Percentiles rank a stretch among this genome's conserved stretches.
Evolutionary conservation across 1,284 basidiomycete genomes (phyloP).

Genomic region (Kwoniella shivajii): DNA sequence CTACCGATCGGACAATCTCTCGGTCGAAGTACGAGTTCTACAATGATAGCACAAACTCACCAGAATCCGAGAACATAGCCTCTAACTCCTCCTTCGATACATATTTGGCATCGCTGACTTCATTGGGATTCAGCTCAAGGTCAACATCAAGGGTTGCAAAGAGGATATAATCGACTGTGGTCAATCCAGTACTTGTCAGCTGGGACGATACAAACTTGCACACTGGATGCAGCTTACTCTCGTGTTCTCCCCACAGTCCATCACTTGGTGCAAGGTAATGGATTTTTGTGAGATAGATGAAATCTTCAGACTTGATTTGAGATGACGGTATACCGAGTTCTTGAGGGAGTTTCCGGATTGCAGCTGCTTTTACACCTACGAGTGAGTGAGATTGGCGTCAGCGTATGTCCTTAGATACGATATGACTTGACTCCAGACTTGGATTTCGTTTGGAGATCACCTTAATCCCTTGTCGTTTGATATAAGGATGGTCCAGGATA

Average conservation of each 20-base stretch:
- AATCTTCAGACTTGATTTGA: slow-evolving; percentile 74
- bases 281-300: slow-evolving; percentile 94
- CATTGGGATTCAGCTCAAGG: slow-evolving; percentile 83
- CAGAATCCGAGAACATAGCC: slow-evolving; percentile 80
- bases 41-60: slow-evolving; percentile 56
- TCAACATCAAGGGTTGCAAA: slow-evolving; percentile 89
- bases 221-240: slow-evolving; percentile 65
- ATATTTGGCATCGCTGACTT: slow-evolving; percentile 89
- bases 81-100: slow-evolving; percentile 87
- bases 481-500: neutral
- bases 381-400: no score
- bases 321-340: slow-evolving; percentile 86
- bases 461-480: no score
- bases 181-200: neutral
- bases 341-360: slow-evolving; percentile 92
- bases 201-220: neutral
- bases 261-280: slow-evolving; percentile 95
- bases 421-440: no score
- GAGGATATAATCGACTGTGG: slow-evolving; percentile 94
- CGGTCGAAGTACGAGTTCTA: neutral
- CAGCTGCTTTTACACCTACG: slow-evolving; percentile 74
- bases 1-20: neutral
- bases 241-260: slow-evolving; percentile 97
- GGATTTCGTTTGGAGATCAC: no score
- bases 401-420: no score